Conservation (phyloP, 2,329 filamentous ascomycete species). For the Cladophialophora carrionii region DNA sequence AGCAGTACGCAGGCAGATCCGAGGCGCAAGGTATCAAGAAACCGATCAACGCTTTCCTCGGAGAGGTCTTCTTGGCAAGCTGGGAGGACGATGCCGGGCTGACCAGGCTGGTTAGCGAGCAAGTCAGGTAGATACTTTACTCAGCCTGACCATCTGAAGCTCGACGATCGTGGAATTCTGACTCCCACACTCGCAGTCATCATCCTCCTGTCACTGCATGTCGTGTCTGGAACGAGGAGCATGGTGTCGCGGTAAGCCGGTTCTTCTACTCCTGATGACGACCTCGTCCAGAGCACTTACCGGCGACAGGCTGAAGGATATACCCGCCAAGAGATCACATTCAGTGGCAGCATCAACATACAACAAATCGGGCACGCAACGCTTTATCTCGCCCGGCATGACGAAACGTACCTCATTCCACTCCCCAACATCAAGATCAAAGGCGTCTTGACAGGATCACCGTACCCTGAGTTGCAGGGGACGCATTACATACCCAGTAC, state of each 20-base stretch:
- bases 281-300: not conserved
- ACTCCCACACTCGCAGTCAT: slow-evolving; percentile 20
- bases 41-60: slow-evolving; percentile 38
- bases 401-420: slow-evolving; percentile 36
- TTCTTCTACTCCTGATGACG: too few species aligned
- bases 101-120: slow-evolving; percentile 36
- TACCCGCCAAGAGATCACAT: slow-evolving; percentile 37
- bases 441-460: slow-evolving; percentile 51
- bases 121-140: slow-evolving; percentile 32
- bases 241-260: slow-evolving; percentile 30
- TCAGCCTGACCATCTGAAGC: not conserved
- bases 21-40: slow-evolving; percentile 37
- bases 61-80: slow-evolving; percentile 34
- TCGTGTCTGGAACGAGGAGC: slow-evolving; percentile 37
- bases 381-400: slow-evolving; percentile 28
- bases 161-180: not conserved
- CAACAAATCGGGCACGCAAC: slow-evolving; percentile 35
- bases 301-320: slow-evolving; percentile 34
- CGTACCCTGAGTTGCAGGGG: slow-evolving; percentile 44
- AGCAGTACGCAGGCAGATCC: slow-evolving; percentile 51
- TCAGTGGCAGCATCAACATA: slow-evolving; percentile 32
- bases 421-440: slow-evolving; percentile 36
- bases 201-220: slow-evolving; percentile 39
- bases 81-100: slow-evolving; percentile 33
- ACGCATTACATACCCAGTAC: slow-evolving; percentile 34